Evolutionary conservation across 2,329 filamentous ascomycete species (phyloP), one percentile per base, ranked within the genome.

Genomic region (Ceratocystis albifundus): DNA sequence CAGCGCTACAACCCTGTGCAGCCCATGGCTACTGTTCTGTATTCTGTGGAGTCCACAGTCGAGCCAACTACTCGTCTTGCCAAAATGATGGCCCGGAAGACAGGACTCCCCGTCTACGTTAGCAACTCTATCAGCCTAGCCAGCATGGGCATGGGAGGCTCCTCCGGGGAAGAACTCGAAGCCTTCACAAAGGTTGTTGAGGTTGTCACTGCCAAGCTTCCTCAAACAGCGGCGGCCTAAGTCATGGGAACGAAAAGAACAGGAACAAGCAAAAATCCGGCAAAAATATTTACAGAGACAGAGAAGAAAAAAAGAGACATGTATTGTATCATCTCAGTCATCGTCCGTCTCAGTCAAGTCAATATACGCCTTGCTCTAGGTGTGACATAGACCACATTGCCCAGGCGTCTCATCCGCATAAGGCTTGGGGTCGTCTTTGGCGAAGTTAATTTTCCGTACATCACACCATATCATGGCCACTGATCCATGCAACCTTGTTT

Each of bases 131-230:
- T 95, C 71, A 90, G 87, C 70, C 85, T 96, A 69, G 83, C 83
- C 15, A 84, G 81, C 71, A 82, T 86, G 4, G 88, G 87, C 1
- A 83, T 91, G 71, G 90, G 90, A 8, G 88, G 90, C 22, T 88
- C 85, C 0, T 84, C 93, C 5, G 92, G 96, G 73, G 94, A 97
- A 78, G 93, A 97, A 77, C 92, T 96, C 85, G 90, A 93, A 73
- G 90, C 88, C 0, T 87, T 96, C 71, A 85, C 83, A 72, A 82
- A 82, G 69, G 84, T 96, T 50, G 85, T 92, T 41, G 82, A 88
- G 67, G 83, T 88, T 61, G 82, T 92, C 22, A 69, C 75, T 5
- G 71, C 69, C 15, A 72, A 70, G 66, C 71, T 77, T 5, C 59
- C 61, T 17, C 50, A 64, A 25, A 28, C 45, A n/a, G 46, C 55